These are phyloP conservation scores for Podospora conica DNA, from an alignment of 495 filamentous ascomycete species.

Conservation along the genomic window DNA sequence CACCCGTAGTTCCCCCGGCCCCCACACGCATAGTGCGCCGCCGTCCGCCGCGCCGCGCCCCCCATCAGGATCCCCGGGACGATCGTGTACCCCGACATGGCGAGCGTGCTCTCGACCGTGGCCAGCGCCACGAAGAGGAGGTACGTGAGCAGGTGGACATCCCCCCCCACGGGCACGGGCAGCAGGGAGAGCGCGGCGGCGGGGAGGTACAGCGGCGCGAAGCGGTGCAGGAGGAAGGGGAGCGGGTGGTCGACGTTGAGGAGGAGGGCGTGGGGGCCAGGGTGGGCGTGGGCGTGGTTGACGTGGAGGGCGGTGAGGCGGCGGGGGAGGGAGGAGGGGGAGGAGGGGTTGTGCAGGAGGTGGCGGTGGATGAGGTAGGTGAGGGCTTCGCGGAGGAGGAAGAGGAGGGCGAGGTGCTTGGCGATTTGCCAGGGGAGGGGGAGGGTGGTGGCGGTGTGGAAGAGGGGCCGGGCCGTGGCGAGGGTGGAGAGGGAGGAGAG, in stretches of 20 bases:
- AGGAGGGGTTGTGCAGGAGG: constrained; percentile 50
- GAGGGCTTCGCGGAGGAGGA: constrained; percentile 49
- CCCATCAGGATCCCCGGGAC: constrained; percentile 70
- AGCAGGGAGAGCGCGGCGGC: constrained; percentile 68
- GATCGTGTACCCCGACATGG: constrained; percentile 69
- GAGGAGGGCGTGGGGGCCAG: constrained; percentile 56
- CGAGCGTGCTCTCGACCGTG: constrained; percentile 70
- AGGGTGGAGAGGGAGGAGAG: constrained; percentile 35
- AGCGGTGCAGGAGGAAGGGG: constrained; percentile 60
- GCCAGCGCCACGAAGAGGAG: constrained; percentile 60
- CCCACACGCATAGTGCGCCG: constrained; percentile 56
- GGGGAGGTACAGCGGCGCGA: constrained; percentile 69
- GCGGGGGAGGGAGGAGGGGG: constrained; percentile 20
- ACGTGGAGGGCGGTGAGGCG: constrained; percentile 46
- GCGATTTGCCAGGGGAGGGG: constrained; percentile 48
- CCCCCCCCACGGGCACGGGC: constrained; percentile 26
- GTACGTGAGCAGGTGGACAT: constrained; percentile 79
- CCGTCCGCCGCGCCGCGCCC: constrained; percentile 64
- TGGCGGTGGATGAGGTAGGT: constrained; percentile 72
- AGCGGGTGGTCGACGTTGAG: constrained; percentile 70
- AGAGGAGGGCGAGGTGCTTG: constrained; percentile 58
- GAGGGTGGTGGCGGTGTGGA: constrained; percentile 39
- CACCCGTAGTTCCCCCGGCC: constrained; percentile 65
- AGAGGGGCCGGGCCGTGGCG: constrained; percentile 31
- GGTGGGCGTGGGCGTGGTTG: constrained; percentile 55